Evolutionary conservation across 2,329 filamentous ascomycete genomes (phyloP), one percentile per base, ranked within the genome.

Genomic region (Ceratocystis destructans): DNA sequence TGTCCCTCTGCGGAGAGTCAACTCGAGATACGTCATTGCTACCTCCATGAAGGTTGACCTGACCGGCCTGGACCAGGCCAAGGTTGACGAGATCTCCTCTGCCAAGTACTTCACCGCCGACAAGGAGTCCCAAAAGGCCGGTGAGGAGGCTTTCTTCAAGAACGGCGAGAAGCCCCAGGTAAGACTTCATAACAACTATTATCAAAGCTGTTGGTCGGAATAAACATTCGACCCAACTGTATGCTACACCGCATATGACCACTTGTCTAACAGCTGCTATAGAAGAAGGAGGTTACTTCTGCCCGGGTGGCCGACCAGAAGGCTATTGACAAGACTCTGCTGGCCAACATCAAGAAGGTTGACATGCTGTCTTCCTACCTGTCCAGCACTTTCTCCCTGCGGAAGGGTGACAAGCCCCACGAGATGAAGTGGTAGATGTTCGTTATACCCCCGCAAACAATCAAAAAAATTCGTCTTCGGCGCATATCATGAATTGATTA

Each of bases 101-200:
- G 84, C 79, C 75, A 90, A 89, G 80, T 99, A 99, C 89, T 99
- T 99, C 84, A 88, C 89, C 76, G 88, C 88, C 77, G 94, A 97
- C 80, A 96, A 96, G 87, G 78, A 83, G 75, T 86, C 91, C 81
- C 90, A 96, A 84, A 96, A 96, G 89, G 88, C 89, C 75, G 87
- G 87, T 75, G 93, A 99, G 86, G 93, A 96, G 79, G 90, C 92
- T 78, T 99, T 99, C 87, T 96, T 97, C 88, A 92, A 94, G 87
- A 91, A 96, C 85, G 85, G 92, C 79, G 92, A 96, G 87, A 96
- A 96, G 87, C 83, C 90, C 77, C 85, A 96, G 90, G 91, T 96
- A 85, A 72, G 89, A 74, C 68, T 68, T 45, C 45, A 44, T 59
- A 37, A 65, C 22, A 25, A 33, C 48, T 22, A 6, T 10, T 15